Evolutionary conservation across 2,329 filamentous ascomycete species (phyloP), one percentile per base, ranked within the genome.

Genomic region (Bisporella sp.): DNA sequence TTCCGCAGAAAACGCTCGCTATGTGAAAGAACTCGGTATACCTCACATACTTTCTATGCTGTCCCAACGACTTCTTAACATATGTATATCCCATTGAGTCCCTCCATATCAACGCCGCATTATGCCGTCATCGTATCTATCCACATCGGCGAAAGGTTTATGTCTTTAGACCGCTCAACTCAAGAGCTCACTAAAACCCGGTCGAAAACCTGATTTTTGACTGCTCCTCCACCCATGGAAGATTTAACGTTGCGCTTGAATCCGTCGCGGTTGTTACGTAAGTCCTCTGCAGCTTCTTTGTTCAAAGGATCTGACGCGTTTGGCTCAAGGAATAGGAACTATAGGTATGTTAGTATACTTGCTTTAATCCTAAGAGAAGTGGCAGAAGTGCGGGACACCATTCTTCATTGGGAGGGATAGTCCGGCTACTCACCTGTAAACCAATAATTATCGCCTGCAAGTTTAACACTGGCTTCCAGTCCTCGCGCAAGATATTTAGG

Each of bases 391-490:
- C 21, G 21, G 21, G 21, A 21, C 21, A 21, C 21, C 21, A 3
- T 21, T 21, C 21, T 21, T 2, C 21, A 21, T 21, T 21, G 21
- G 21, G 21, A 21, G 21, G 21, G 21, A 21, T 21, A 21, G 21
- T 21, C 21, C 21, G 21, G 21, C 21, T 41, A 64, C 73, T 41
- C 72, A 89, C 85, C 80, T 91, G 89, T 66, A 99, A 72, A 41
- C 93, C 93, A 48, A 97, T 90, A 59, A 99, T 93, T 40, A 97
- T 90, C 12, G 93, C 91, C 66, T 97, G 96, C 67, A 99, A 70
- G 68, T 97, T 97, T 66, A 99, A 73, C 42, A 99, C 93, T 0
- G 93, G 93, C 76, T 97, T 99, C 93, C 93, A 99, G 73, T 99
- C 93, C 73, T 99, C 93, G 55, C 93, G 78, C 64, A 99, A 71